phyloP scores from a whole-genome alignment of 129 eudicot species.

The Smallanthus sonchifolius region DNA sequence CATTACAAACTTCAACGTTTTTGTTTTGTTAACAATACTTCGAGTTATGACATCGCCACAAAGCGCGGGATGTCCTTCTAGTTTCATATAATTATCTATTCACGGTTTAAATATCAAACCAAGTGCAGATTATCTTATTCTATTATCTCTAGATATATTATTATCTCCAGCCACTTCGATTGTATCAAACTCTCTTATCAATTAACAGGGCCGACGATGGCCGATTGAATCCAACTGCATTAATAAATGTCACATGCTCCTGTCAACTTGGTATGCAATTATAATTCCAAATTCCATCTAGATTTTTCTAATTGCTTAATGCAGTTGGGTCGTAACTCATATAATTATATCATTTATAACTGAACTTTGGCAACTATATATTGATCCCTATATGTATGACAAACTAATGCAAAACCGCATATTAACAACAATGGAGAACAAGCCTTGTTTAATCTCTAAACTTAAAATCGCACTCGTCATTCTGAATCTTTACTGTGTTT shows the following conservation, averaged over 20 bases:
- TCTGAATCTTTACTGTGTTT: neutral
- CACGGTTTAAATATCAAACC: no score
- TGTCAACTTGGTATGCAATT: neutral
- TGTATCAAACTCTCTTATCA: no score
- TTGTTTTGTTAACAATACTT: no score
- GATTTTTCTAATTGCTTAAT: neutral
- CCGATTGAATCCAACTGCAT: neutral
- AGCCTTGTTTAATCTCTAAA: neutral
- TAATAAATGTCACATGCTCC: neutral
- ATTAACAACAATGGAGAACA: conserved; percentile 3
- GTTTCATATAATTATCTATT: no score
- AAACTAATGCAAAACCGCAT: neutral
- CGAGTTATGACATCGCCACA: no score
- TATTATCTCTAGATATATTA: no score
- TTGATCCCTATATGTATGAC: neutral
- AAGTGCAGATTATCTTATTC: no score
- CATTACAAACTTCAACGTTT: no score
- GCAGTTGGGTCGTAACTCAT: neutral
- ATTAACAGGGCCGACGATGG: no score
- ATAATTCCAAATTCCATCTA: neutral
- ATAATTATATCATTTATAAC: neutral
- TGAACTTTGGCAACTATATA: neutral
- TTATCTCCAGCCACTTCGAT: no score
- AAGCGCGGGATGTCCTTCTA: no score
- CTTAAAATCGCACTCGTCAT: neutral